Evolutionary conservation across 176 grass and related monocot genomes (phyloP).

Genomic region (Stipa capillata): DNA sequence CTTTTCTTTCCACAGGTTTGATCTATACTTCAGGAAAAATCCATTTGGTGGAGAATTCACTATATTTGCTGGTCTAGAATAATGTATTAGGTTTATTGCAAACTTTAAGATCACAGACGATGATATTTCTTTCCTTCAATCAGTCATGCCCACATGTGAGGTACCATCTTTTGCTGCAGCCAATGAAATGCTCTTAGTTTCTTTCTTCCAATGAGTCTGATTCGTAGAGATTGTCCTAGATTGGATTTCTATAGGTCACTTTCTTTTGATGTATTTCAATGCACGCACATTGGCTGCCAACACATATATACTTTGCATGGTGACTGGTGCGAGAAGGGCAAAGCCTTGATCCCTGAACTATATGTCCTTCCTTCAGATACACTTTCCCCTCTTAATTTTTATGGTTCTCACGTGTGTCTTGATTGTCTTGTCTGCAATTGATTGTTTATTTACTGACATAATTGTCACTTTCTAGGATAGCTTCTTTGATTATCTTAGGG

Average conservation of each 20-base stretch:
- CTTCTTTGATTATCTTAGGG: conserved; percentile 49
- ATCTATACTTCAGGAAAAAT: conserved; percentile 88
- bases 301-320: background rate
- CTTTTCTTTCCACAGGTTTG: conserved; percentile 59
- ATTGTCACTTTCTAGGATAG: conserved; percentile 21
- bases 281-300: background rate
- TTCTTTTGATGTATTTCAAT: background rate
- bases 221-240: background rate
- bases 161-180: conserved; percentile 29
- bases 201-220: background rate
- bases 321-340: too few relatives aligned
- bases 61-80: conserved; percentile 83
- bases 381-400: background rate
- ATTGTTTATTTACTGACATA: background rate
- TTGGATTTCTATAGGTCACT: background rate
- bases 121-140: conserved; percentile 65
- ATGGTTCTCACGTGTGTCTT: background rate
- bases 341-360: background rate
- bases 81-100: conserved; percentile 81
- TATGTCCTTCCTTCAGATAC: background rate
- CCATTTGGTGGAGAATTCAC: conserved; percentile 89
- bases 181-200: background rate
- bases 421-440: background rate
- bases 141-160: conserved; percentile 72
- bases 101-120: conserved; percentile 69